Conservation (phyloP, 257 asterid genomes). For the Phtheirospermum japonicum region DNA sequence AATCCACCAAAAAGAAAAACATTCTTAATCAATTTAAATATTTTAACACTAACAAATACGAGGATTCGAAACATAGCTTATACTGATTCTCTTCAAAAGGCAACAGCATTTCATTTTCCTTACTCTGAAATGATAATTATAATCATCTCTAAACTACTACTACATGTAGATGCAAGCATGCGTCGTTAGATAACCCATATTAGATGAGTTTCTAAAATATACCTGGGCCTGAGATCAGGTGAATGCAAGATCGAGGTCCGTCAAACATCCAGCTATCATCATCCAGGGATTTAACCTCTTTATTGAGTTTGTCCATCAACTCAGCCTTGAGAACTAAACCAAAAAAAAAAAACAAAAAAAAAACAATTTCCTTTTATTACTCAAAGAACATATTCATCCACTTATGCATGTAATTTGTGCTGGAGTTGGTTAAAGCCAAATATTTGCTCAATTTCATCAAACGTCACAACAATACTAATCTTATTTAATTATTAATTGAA, state of each 20-base stretch:
- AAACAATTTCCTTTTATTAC: not conserved
- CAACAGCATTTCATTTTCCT: not conserved
- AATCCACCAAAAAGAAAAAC: too few species aligned
- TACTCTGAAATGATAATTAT: not conserved
- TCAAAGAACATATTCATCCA: not conserved
- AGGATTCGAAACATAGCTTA: too few species aligned
- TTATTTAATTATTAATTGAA: too few species aligned
- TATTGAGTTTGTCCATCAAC: constrained; percentile 60
- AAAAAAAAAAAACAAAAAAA: constrained; percentile 18
- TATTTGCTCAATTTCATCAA: not conserved
- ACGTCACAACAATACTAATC: not conserved
- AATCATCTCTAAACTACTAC: not conserved
- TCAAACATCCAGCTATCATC: constrained; percentile 99
- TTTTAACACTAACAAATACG: too few species aligned
- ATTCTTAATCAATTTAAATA: too few species aligned
- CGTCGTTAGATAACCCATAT: not conserved
- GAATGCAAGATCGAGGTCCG: constrained; percentile 87
- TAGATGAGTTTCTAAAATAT: constrained; percentile 9
- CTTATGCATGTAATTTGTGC: not conserved
- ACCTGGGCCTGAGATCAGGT: constrained; percentile 75
- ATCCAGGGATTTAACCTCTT: constrained; percentile 84
- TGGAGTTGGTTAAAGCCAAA: not conserved
- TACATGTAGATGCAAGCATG: constrained; percentile 6
- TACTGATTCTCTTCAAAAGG: too few species aligned
- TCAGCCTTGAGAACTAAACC: constrained; percentile 73